Base-by-base conservation (phyloP, 345 rosid species). In the Carallia brachiata region DNA sequence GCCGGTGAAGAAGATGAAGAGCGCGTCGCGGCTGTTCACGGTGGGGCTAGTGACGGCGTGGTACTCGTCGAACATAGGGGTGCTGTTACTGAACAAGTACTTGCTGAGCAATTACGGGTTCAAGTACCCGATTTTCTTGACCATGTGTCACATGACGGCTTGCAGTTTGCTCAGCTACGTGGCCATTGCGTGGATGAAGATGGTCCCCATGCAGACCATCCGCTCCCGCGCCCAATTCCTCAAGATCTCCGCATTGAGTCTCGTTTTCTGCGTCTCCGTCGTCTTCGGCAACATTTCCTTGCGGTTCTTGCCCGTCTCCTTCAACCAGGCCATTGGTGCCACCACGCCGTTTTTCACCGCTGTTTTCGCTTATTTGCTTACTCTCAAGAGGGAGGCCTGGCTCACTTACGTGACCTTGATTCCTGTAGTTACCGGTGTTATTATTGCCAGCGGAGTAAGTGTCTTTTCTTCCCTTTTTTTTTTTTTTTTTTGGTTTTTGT, bases 101-200 rank as follows among this genome's bases (percentile, higher is more conserved):
- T 78, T 92, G 71, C 82, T 96, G 6, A 89, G 96, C 84, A 92
- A 92, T 76, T 96, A 92, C 39, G 99, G 98, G 5, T 96, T 96
- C 90, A 96, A 86, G 85, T 96, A 92, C 76, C 99, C 99, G 73
- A 96, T 96, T 82, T 96, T 96, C 76, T 83, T 96, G 68, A 92
- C 99, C 70, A 92, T 96, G 98, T 96, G 99, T 66, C 99, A 96
- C 86, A 96, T 96, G 99, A 96, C 96, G 12, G 98, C 99, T 54
- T 96, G 99, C 66, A 89, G 96, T 47, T 72, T 96, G 79, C 79
- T 96, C 52, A 90, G 97, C 82, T 96, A 96, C 78, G 70, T 96
- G 52, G 96, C 95, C 76, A 89, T 96, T 71, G 98, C 95, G 4
- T 92, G 99, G 98, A 63, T 96, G 84, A 92, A 89, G 88, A 84